Percentiles rank a stretch among this genome's conserved stretches.
These are phyloP conservation scores for Pavlovales sp. DNA, from an alignment of 208 protist species.

Conservation along the genomic window DNA sequence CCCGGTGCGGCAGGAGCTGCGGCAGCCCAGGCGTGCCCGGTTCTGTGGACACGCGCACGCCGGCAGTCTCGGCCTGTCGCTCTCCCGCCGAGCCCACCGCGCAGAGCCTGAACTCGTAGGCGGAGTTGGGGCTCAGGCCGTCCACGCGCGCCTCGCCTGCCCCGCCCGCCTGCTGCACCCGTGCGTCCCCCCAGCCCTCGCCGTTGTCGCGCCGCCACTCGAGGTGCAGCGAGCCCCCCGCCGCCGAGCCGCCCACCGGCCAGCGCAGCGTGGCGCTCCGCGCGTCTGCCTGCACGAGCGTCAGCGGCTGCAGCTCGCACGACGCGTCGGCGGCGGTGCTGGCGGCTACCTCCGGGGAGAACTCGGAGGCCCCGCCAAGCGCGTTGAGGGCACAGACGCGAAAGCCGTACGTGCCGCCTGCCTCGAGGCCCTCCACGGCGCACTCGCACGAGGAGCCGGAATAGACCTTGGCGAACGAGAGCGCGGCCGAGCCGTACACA, in stretches of 20 bases:
- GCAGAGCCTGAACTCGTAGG: neutral
- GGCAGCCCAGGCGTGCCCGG: too few relatives aligned
- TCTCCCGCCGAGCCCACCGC: neutral
- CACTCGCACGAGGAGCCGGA: neutral
- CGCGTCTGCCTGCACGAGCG: neutral
- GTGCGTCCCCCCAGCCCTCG: too few relatives aligned
- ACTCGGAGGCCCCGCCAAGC: constrained; percentile 1
- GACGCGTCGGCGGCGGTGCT: neutral
- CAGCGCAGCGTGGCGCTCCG: neutral
- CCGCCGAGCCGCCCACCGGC: too few relatives aligned
- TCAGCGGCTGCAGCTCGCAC: neutral
- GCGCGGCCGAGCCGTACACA: constrained; percentile 29
- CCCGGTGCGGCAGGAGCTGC: neutral
- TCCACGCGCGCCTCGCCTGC: neutral
- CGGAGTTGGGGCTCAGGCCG: neutral
- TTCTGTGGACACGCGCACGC: neutral
- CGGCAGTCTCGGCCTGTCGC: too few relatives aligned
- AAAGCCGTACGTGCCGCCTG: constrained; percentile 10
- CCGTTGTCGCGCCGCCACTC: too few relatives aligned
- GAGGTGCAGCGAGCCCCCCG: too few relatives aligned
- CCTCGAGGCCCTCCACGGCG: neutral
- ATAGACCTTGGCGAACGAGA: constrained; percentile 13
- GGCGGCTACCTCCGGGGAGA: neutral
- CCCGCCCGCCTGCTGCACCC: too few relatives aligned
- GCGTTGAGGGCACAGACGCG: constrained; percentile 29